Conservation (phyloP, 2,329 filamentous ascomycete species). For the Ustilaginoidea virens region DNA sequence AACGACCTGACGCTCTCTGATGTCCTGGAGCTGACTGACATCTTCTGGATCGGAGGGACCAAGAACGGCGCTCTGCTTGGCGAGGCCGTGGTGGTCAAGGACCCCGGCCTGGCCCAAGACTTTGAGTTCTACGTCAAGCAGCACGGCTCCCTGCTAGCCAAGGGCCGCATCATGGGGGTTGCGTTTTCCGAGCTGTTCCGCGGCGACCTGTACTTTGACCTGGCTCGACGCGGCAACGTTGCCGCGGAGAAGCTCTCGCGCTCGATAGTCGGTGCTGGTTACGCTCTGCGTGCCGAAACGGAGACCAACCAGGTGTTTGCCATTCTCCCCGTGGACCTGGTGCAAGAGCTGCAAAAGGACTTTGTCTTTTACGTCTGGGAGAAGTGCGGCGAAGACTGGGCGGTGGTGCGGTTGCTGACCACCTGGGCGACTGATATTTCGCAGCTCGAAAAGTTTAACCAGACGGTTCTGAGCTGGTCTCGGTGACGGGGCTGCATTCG, state of each 20-base stretch:
- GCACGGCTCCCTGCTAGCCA: constrained; percentile 32
- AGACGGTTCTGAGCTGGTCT: constrained; percentile 12
- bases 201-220: constrained; percentile 27
- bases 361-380: constrained; percentile 35
- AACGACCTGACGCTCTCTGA: constrained; percentile 29
- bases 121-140: constrained; percentile 37
- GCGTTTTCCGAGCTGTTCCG: constrained; percentile 34
- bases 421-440: constrained; percentile 32
- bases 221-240: constrained; percentile 27
- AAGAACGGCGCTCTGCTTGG: constrained; percentile 35
- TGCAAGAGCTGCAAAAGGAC: constrained; percentile 22
- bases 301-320: constrained; percentile 38
- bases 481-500: background rate
- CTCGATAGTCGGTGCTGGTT: constrained; percentile 26
- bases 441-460: constrained; percentile 23
- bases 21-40: constrained; percentile 29
- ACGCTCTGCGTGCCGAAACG: constrained; percentile 24
- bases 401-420: constrained; percentile 29
- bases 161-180: constrained; percentile 30
- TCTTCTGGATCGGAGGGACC: constrained; percentile 39
- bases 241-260: constrained; percentile 27
- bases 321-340: constrained; percentile 21
- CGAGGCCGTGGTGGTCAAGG: constrained; percentile 33
- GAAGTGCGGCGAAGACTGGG: constrained; percentile 19
- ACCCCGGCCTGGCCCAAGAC: constrained; percentile 23